A percentile compares a stretch with the other conserved stretches of the same genome.
Evolutionary conservation across 306 rosid genomes (phyloP).

Genomic region (Crotalaria pallida): DNA sequence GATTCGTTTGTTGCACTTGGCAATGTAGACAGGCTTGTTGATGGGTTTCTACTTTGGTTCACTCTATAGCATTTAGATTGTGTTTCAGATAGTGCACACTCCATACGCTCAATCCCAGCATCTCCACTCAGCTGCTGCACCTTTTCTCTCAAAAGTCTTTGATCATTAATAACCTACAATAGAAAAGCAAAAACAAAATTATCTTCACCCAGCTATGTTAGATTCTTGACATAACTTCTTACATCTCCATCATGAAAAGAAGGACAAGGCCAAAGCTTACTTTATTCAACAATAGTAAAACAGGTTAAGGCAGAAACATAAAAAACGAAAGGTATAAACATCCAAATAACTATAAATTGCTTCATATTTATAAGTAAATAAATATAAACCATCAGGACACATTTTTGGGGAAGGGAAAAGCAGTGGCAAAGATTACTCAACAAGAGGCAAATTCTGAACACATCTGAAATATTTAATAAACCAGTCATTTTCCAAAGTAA

Average conservation of each 20-base stretch:
- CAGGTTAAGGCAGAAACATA: not conserved
- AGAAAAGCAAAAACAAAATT: not conserved
- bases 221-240: not conserved
- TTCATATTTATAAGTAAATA: not conserved
- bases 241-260: not conserved
- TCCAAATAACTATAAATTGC: not conserved
- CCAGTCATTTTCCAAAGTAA: not conserved
- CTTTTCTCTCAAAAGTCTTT: constrained; percentile 74
- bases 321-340: not conserved
- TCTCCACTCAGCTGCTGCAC: constrained; percentile 81
- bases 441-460: not conserved
- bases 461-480: not conserved
- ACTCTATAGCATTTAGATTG: constrained; percentile 59
- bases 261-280: not conserved
- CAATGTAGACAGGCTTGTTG: constrained; percentile 1
- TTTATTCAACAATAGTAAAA: not conserved
- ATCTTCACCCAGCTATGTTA: not conserved
- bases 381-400: not conserved
- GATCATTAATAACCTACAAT: constrained; percentile 71
- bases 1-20: constrained; percentile 9
- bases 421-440: not conserved
- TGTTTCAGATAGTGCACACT: constrained; percentile 73
- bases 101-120: constrained; percentile 87
- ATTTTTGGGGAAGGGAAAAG: not conserved
- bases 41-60: constrained; percentile 45